phyloP scores from a whole-genome alignment of 345 rosid species.

The Nasturtium officinale region DNA sequence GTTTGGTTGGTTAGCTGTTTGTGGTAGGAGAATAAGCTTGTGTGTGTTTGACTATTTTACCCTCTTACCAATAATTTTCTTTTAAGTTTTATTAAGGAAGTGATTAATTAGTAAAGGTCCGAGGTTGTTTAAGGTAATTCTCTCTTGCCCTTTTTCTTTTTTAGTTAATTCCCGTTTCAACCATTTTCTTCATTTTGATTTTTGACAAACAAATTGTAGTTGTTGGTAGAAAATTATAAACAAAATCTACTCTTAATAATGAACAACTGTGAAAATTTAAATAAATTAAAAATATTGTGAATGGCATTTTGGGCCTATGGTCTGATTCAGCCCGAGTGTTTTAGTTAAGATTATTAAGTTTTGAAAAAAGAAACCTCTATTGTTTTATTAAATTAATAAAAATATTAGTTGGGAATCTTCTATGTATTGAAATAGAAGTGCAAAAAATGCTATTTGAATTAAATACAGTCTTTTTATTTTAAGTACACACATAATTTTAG shows the following conservation, averaged over 20 bases:
- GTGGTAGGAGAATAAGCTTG: constrained; percentile 27
- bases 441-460: too few relatives aligned
- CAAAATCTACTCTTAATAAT: background rate
- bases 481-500: too few relatives aligned
- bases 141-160: background rate
- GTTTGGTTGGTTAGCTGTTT: constrained; percentile 44
- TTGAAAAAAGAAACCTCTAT: too few relatives aligned
- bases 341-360: background rate
- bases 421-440: background rate
- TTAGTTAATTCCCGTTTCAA: background rate
- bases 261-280: background rate
- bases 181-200: background rate
- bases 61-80: background rate
- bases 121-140: constrained; percentile 1
- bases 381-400: too few relatives aligned
- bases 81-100: background rate
- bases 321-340: background rate
- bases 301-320: background rate
- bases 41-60: constrained; percentile 22
- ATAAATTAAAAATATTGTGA: background rate
- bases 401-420: background rate
- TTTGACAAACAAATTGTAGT: background rate
- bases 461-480: too few relatives aligned
- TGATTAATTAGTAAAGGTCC: background rate
- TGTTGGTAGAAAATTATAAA: background rate